Percentiles rank a stretch among this genome's conserved stretches.
Evolutionary conservation across 176 grass and related monocot genomes (phyloP).

Genomic region (Oryza glaberrima): DNA sequence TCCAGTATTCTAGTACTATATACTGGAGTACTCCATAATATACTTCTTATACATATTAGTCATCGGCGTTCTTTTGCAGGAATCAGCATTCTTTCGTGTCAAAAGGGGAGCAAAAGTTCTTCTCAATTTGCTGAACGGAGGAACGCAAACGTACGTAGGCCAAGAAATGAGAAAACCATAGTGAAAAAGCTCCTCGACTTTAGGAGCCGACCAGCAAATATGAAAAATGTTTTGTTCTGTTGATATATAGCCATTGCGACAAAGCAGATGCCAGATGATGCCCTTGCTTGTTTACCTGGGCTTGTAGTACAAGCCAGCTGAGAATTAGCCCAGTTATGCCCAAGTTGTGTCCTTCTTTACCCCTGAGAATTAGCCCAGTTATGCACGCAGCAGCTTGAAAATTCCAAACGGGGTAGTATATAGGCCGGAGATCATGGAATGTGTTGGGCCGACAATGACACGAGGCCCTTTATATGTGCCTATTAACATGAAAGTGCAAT

Average conservation of each 20-base stretch:
- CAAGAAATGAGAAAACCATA: neutral
- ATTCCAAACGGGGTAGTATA: neutral
- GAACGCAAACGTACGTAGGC: neutral
- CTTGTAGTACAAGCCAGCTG: neutral
- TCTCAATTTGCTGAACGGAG: neutral
- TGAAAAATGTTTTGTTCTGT: neutral
- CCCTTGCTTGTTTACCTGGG: neutral
- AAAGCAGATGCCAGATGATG: neutral
- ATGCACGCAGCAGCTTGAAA: neutral
- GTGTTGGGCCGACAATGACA: neutral
- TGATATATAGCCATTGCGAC: neutral
- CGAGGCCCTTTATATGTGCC: neutral
- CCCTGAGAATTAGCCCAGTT: neutral
- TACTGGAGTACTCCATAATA: too few species aligned
- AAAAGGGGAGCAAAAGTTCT: neutral
- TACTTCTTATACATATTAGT: neutral
- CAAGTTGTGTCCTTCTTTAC: neutral
- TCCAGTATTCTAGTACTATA: too few species aligned
- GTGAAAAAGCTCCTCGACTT: neutral
- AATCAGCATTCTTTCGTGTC: neutral
- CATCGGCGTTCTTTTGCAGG: neutral
- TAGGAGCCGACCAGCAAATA: slow-evolving; percentile 4
- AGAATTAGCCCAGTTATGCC: neutral
- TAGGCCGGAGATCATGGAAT: neutral
- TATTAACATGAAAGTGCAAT: neutral